A percentile compares a stretch with the other conserved stretches of the same genome.
Conservation (phyloP, 306 rosid genomes). For the Lathyrus tuberosus region DNA sequence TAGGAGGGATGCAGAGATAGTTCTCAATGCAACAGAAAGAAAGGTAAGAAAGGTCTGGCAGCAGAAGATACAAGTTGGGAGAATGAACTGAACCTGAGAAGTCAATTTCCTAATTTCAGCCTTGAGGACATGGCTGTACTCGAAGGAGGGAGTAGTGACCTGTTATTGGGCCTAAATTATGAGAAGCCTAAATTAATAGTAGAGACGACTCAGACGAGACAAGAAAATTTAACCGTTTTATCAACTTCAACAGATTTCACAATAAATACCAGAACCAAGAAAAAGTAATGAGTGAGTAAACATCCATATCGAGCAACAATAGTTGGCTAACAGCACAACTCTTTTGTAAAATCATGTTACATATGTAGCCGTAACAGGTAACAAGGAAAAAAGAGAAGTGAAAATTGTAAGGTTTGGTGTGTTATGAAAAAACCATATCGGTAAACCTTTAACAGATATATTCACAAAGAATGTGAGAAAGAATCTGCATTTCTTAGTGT, state of each 20-base stretch:
- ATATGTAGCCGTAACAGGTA: constrained; percentile 23
- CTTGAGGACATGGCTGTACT: too few species aligned
- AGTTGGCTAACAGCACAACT: constrained; percentile 30
- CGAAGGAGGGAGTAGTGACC: too few species aligned
- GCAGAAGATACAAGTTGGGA: too few species aligned
- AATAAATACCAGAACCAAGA: background rate
- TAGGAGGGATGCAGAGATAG: too few species aligned
- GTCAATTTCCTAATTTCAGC: too few species aligned
- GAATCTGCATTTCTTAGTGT: constrained; percentile 41
- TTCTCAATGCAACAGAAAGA: too few species aligned
- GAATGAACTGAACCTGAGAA: too few species aligned
- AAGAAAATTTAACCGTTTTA: constrained; percentile 18
- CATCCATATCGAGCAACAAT: constrained; percentile 8
- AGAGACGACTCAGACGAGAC: background rate
- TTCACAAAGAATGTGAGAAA: constrained; percentile 46
- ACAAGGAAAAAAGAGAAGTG: constrained; percentile 16
- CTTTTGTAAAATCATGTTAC: constrained; percentile 36
- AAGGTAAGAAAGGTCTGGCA: too few species aligned
- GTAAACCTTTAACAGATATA: constrained; percentile 27
- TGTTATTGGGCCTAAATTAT: too few species aligned
- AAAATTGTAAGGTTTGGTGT: constrained; percentile 35
- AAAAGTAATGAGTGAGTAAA: background rate
- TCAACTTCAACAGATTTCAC: background rate
- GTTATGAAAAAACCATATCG: constrained; percentile 32
- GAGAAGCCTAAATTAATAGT: too few species aligned